Evolutionary conservation across 2,329 filamentous ascomycete genomes (phyloP).

Genomic region (Penicillium sp.): DNA sequence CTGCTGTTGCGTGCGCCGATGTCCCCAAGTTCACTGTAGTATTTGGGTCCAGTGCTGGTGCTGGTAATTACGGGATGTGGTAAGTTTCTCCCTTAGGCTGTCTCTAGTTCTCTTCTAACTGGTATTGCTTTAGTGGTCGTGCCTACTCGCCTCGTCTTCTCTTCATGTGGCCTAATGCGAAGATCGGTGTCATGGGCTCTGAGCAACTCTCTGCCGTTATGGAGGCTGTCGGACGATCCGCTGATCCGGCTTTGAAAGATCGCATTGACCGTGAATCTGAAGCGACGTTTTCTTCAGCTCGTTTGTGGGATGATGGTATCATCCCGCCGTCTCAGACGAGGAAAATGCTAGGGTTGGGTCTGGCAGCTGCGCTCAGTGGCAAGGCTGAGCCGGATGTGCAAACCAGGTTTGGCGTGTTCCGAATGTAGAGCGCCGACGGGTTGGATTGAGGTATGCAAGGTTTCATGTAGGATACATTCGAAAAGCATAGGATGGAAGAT

Average conservation of each 20-base stretch:
- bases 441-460: neutral
- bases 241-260: slow-evolving; percentile 74
- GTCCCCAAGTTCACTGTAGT: slow-evolving; percentile 98
- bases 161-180: slow-evolving; percentile 98
- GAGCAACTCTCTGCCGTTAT: slow-evolving; percentile 91
- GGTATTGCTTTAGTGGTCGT: slow-evolving; percentile 58
- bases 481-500: neutral
- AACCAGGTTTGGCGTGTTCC: slow-evolving; percentile 74
- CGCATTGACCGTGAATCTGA: slow-evolving; percentile 90
- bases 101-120: neutral
- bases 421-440: slow-evolving; percentile 58
- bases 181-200: slow-evolving; percentile 91
- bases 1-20: slow-evolving; percentile 86
- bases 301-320: slow-evolving; percentile 86
- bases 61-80: slow-evolving; percentile 98
- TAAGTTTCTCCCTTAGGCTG: slow-evolving; percentile 34
- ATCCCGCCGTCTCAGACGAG: slow-evolving; percentile 76
- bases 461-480: neutral
- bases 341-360: slow-evolving; percentile 67
- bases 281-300: slow-evolving; percentile 79
- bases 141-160: slow-evolving; percentile 89
- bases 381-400: slow-evolving; percentile 58
- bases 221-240: slow-evolving; percentile 84
- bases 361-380: slow-evolving; percentile 69
- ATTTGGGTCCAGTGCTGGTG: slow-evolving; percentile 87